Percentiles rank a stretch among this genome's conserved stretches.
Evolutionary conservation across 176 grass and related monocot genomes (phyloP).

Genomic region (Canna indica): DNA sequence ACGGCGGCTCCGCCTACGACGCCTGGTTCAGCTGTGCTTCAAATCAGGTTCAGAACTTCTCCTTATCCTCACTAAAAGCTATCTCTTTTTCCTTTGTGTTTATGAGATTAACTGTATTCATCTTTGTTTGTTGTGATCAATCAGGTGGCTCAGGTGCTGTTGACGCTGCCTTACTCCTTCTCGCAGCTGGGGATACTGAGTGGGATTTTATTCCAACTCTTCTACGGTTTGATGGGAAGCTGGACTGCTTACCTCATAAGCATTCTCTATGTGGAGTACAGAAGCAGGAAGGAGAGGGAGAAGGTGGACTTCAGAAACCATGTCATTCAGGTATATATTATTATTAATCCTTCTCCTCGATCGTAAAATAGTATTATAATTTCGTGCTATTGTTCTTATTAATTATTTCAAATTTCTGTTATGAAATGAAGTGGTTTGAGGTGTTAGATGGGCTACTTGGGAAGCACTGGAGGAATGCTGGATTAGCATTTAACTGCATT

Average conservation of each 20-base stretch:
- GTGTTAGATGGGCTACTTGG: slow-evolving; percentile 41
- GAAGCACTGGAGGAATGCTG: slow-evolving; percentile 32
- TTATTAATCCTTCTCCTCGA: not conserved
- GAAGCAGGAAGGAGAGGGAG: slow-evolving; percentile 40
- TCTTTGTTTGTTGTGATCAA: not conserved
- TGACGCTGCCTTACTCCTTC: slow-evolving; percentile 43
- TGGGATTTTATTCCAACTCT: slow-evolving; percentile 28
- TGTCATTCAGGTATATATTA: slow-evolving; percentile 36
- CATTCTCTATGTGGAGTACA: slow-evolving; percentile 42
- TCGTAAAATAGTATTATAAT: too few species aligned
- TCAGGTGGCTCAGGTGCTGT: slow-evolving; percentile 41
- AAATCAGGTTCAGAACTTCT: slow-evolving; percentile 30
- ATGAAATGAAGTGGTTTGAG: slow-evolving; percentile 36
- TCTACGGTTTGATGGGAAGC: slow-evolving; percentile 43
- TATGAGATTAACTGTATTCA: not conserved
- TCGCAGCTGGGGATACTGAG: slow-evolving; percentile 35
- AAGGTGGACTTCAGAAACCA: slow-evolving; percentile 40
- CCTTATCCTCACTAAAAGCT: not conserved
- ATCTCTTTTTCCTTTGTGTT: not conserved
- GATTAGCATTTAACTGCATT: slow-evolving; percentile 42
- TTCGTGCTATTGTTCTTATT: not conserved
- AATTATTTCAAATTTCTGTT: slow-evolving; percentile 5
- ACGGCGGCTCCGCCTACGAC: slow-evolving; percentile 39
- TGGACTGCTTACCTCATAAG: slow-evolving; percentile 48
- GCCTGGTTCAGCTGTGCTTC: slow-evolving; percentile 51